Conservation (phyloP, 129 eudicot species). For the Helianthus tuberosus region DNA sequence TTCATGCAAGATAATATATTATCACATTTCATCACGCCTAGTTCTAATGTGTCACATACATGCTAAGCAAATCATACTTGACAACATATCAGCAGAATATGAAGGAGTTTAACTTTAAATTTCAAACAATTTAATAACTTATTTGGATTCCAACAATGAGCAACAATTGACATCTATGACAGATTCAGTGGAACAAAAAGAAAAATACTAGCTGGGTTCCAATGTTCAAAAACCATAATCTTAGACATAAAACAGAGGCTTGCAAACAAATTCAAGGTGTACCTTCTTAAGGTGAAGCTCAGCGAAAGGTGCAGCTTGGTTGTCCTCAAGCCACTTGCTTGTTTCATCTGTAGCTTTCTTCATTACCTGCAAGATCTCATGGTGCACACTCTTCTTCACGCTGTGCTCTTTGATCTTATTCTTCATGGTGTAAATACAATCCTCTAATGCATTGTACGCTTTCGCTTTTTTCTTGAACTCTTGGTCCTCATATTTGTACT, state of each 20-base stretch:
- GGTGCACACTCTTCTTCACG: conserved; percentile 1
- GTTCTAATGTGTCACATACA: too few relatives aligned
- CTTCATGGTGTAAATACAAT: conserved; percentile 9
- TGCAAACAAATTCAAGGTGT: conserved; percentile 11
- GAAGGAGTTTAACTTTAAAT: too few relatives aligned
- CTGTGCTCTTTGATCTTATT: neutral
- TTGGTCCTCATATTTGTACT: conserved; percentile 16
- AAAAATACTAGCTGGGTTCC: neutral
- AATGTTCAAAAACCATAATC: neutral
- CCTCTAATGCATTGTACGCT: conserved; percentile 9
- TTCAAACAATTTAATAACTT: too few relatives aligned
- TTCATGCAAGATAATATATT: too few relatives aligned
- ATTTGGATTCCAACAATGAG: neutral
- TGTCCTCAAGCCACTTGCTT: neutral
- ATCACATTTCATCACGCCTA: too few relatives aligned
- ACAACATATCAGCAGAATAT: neutral
- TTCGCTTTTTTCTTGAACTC: conserved; percentile 5
- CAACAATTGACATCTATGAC: neutral
- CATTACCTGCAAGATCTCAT: neutral
- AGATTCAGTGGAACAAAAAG: neutral
- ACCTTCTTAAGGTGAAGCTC: conserved; percentile 8
- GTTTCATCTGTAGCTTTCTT: neutral
- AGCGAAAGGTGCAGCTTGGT: conserved; percentile 5
- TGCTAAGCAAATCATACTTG: too few relatives aligned
- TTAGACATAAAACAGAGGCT: neutral